Conservation (phyloP, 805 yeast species). For the Pichia ethanolica region DNA sequence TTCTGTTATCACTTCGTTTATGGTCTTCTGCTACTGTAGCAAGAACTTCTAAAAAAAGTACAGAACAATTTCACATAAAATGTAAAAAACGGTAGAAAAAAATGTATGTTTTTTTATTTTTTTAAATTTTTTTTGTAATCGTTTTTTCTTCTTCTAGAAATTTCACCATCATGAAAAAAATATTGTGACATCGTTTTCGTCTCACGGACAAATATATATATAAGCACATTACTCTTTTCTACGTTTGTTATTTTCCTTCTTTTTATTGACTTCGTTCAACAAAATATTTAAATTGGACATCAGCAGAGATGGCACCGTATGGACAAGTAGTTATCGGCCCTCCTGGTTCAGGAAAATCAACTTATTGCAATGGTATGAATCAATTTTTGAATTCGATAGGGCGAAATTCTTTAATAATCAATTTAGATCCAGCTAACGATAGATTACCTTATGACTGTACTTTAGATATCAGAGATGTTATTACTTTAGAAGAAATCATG, state of each 20-base stretch:
- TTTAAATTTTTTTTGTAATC: neutral
- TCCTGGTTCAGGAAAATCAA: slow-evolving; percentile 96
- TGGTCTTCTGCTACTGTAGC: too few species aligned
- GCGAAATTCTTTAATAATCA: slow-evolving; percentile 73
- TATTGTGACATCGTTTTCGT: too few species aligned
- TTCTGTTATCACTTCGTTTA: neutral
- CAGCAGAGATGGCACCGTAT: slow-evolving; percentile 40
- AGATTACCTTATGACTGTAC: slow-evolving; percentile 46
- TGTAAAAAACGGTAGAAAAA: too few species aligned
- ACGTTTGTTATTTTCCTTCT: too few species aligned
- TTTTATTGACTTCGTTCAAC: too few species aligned
- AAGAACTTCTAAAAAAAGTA: too few species aligned
- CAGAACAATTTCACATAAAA: too few species aligned
- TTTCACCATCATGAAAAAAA: neutral
- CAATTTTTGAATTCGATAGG: slow-evolving; percentile 95
- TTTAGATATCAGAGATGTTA: slow-evolving; percentile 48
- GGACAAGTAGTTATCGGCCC: slow-evolving; percentile 96
- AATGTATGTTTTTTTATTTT: neutral
- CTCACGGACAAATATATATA: too few species aligned
- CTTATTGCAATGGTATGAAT: slow-evolving; percentile 86
- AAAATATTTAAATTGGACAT: too few species aligned
- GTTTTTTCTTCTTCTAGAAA: neutral
- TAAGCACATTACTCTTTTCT: too few species aligned
- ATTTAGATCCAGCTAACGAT: slow-evolving; percentile 80
- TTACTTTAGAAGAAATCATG: slow-evolving; percentile 55